Evolutionary conservation across 2,329 filamentous ascomycete species (phyloP).

Genomic region (Alternaria gaisen): DNA sequence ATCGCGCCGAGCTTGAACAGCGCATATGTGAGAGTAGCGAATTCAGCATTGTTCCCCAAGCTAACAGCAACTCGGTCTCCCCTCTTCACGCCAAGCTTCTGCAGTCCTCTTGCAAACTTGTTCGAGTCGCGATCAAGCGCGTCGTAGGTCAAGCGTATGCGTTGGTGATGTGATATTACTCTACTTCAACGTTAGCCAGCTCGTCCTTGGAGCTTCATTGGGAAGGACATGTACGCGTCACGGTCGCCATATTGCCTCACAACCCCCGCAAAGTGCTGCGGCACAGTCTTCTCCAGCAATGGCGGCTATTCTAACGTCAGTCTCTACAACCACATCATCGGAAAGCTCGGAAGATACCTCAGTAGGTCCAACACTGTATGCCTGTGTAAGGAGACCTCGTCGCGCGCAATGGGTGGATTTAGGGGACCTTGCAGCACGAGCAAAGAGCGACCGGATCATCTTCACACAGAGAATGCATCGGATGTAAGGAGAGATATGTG

Average conservation of each 20-base stretch:
- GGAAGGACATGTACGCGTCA: slow-evolving; percentile 59
- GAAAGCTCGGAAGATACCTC: slow-evolving; percentile 36
- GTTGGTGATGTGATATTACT: slow-evolving; percentile 70
- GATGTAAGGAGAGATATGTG: neutral
- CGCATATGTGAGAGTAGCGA: slow-evolving; percentile 82
- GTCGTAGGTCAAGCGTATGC: slow-evolving; percentile 73
- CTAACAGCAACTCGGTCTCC: slow-evolving; percentile 87
- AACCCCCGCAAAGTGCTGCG: slow-evolving; percentile 73
- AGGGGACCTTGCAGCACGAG: slow-evolving; percentile 24
- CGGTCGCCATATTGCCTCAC: slow-evolving; percentile 72
- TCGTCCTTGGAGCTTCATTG: neutral
- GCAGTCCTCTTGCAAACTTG: slow-evolving; percentile 74
- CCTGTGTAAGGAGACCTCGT: slow-evolving; percentile 44
- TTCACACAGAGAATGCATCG: slow-evolving; percentile 27
- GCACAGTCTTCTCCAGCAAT: slow-evolving; percentile 73
- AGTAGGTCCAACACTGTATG: slow-evolving; percentile 43
- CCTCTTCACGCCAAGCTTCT: slow-evolving; percentile 75
- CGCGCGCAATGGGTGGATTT: slow-evolving; percentile 15
- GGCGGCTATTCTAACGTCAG: slow-evolving; percentile 62
- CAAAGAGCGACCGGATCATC: slow-evolving; percentile 42
- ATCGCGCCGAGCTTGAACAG: slow-evolving; percentile 94
- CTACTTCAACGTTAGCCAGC: slow-evolving; percentile 43
- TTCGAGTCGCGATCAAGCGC: slow-evolving; percentile 80
- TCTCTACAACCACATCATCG: neutral
- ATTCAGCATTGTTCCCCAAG: slow-evolving; percentile 85